These are phyloP conservation scores for Ceratocystis variospora DNA, from an alignment of 2,329 filamentous ascomycete species.

Conservation along the genomic window DNA sequence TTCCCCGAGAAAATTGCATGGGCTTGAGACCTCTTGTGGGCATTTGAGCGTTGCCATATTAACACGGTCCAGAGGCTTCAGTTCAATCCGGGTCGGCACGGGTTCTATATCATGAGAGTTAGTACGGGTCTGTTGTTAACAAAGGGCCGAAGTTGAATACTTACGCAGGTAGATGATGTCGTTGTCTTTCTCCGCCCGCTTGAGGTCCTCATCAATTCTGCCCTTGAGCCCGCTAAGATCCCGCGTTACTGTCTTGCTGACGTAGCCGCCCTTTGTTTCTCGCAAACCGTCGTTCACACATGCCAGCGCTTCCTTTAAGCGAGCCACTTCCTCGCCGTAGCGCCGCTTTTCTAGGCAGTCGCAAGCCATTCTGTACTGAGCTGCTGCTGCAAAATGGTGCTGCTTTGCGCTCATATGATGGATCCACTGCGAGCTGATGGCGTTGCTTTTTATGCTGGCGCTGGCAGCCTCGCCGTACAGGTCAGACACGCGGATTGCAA, in stretches of 20 bases:
- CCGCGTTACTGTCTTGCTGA: constrained; percentile 67
- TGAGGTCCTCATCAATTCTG: constrained; percentile 73
- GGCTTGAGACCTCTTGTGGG: constrained; percentile 69
- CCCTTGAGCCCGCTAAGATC: constrained; percentile 75
- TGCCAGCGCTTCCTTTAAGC: constrained; percentile 64
- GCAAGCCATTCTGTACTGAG: constrained; percentile 80
- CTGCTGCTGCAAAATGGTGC: constrained; percentile 90
- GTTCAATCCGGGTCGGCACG: constrained; percentile 76
- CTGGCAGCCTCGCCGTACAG: constrained; percentile 76
- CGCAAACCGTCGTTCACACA: constrained; percentile 80
- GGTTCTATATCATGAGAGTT: constrained; percentile 37
- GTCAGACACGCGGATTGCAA: constrained; percentile 81
- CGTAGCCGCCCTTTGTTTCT: constrained; percentile 56
- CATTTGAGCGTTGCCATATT: constrained; percentile 73
- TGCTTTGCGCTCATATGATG: constrained; percentile 96
- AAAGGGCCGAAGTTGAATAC: constrained; percentile 20
- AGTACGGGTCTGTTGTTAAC: not conserved
- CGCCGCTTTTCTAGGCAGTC: constrained; percentile 86
- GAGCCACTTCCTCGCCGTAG: constrained; percentile 89
- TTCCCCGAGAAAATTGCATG: constrained; percentile 67
- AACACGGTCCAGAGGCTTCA: constrained; percentile 72
- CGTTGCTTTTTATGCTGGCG: constrained; percentile 73
- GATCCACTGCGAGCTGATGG: constrained; percentile 89
- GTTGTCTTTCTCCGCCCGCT: constrained; percentile 89
- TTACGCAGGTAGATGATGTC: constrained; percentile 80